Evolutionary conservation across 2,329 filamentous ascomycete species (phyloP), one percentile per base, ranked within the genome.

Genomic region (Neopestalotiopsis sp.): DNA sequence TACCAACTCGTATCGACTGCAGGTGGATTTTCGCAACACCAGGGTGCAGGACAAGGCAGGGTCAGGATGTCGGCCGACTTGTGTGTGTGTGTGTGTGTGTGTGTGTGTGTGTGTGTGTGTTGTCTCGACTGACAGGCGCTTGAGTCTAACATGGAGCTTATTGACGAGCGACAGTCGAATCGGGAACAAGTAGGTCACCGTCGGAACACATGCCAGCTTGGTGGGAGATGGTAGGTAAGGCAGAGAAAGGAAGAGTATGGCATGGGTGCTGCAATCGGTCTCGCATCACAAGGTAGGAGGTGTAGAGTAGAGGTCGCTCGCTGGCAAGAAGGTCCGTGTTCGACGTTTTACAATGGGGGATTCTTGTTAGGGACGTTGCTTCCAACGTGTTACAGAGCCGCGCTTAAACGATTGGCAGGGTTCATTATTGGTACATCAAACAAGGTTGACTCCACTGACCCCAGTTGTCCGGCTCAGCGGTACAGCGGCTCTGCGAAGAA

Each of bases 281-380:
- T 74, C 71, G 68, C 73, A 69, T 69, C 69, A 71, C 71, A 73
- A 73, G 68, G 6, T 9, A 53, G 45, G 45, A n/a, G n/a, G 20
- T 7, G 45, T 53, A 53, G 9, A 53, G n/a, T n/a, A 17, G 73
- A 67, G 66, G 24, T 28, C 24, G 24, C 24, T 34, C 38, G 40
- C 32, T 20, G 42, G 59, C 10, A 61, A 53, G 70, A 74, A 70
- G 70, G 75, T 78, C 76, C 76, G 77, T 78, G 77, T 80, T 77
- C 76, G 76, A 80, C 76, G 80, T 83, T 81, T 82, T 80, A 82
- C 76, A 78, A 77, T 69, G 73, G 77, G 75, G 76, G 68, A 71
- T 73, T 73, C 79, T 78, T 77, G 77, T 79, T 76, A 77, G 75
- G 24, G 78, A 77, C 74, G 75, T 74, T 81, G 80, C 76, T 76